Conservation (phyloP, 805 yeast genomes). For the Candida loeiensis region DNA sequence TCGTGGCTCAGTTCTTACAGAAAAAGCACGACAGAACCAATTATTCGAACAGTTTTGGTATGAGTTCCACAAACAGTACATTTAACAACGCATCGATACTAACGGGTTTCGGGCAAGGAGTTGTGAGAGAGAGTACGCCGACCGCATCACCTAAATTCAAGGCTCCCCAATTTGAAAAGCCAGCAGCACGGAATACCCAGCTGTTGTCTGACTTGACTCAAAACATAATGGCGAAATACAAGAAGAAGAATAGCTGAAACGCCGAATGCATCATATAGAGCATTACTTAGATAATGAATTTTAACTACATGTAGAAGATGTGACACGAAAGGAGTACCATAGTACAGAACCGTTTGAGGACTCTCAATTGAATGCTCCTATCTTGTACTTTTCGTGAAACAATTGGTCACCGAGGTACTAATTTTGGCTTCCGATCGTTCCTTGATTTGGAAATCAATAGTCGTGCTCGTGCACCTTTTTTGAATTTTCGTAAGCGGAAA, state of each 20-base stretch:
- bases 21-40: conserved; percentile 3
- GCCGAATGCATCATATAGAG: neutral
- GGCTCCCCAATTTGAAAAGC: conserved; percentile 6
- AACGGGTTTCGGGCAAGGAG: conserved; percentile 34
- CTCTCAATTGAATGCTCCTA: no score
- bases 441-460: neutral
- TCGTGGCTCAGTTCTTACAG: conserved; percentile 13
- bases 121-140: conserved; percentile 39
- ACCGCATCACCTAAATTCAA: conserved; percentile 22
- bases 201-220: conserved; percentile 22
- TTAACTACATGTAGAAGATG: no score
- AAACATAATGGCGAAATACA: conserved; percentile 14
- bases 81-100: conserved; percentile 27
- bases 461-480: conserved; percentile 2
- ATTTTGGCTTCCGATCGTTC: neutral
- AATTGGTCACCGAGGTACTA: no score
- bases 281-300: neutral
- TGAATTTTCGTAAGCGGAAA: neutral
- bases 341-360: no score
- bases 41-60: conserved; percentile 4
- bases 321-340: no score
- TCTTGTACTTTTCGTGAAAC: no score
- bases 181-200: conserved; percentile 21
- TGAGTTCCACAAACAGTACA: conserved; percentile 16
- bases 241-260: neutral